Conservation (phyloP, 2,329 filamentous ascomycete genomes). For the Dryadomyces quercus-mongolicae region DNA sequence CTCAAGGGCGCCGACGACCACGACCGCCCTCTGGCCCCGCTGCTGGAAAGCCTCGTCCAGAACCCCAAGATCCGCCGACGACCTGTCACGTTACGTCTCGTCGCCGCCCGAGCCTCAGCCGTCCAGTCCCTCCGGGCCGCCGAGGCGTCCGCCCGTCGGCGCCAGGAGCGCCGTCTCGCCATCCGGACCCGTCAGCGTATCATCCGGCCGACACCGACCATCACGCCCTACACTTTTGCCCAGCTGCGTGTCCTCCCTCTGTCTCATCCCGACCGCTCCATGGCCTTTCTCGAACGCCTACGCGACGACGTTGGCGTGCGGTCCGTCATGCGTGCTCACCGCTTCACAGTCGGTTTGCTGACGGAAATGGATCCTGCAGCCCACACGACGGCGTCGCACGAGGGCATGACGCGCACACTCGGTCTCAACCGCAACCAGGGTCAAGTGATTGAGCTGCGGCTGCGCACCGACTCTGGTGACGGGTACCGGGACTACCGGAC, state of each 20-base stretch:
- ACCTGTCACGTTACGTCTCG: slow-evolving; percentile 14
- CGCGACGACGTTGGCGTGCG: slow-evolving; percentile 77
- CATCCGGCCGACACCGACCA: not conserved
- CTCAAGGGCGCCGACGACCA: slow-evolving; percentile 16
- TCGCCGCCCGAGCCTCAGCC: slow-evolving; percentile 16
- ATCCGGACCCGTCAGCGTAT: not conserved
- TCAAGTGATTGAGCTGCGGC: slow-evolving; percentile 77
- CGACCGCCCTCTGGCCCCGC: slow-evolving; percentile 12
- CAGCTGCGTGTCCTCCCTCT: slow-evolving; percentile 64
- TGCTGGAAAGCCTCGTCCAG: slow-evolving; percentile 8
- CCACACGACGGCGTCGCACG: slow-evolving; percentile 60
- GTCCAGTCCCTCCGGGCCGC: slow-evolving; percentile 15
- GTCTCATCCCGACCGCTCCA: slow-evolving; percentile 59
- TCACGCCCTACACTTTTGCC: slow-evolving; percentile 55
- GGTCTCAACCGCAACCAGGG: slow-evolving; percentile 81
- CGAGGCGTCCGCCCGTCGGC: slow-evolving; percentile 9
- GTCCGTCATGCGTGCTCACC: slow-evolving; percentile 69
- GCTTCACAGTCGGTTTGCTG: slow-evolving; percentile 72
- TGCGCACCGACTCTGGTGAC: slow-evolving; percentile 89
- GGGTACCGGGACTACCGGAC: slow-evolving; percentile 89
- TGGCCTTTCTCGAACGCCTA: slow-evolving; percentile 61
- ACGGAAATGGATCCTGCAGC: slow-evolving; percentile 91
- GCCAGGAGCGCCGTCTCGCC: slow-evolving; percentile 2
- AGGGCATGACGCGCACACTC: slow-evolving; percentile 62
- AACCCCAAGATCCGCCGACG: not conserved